Conservation (phyloP, 306 rosid species). For the Castanospermum australe region DNA sequence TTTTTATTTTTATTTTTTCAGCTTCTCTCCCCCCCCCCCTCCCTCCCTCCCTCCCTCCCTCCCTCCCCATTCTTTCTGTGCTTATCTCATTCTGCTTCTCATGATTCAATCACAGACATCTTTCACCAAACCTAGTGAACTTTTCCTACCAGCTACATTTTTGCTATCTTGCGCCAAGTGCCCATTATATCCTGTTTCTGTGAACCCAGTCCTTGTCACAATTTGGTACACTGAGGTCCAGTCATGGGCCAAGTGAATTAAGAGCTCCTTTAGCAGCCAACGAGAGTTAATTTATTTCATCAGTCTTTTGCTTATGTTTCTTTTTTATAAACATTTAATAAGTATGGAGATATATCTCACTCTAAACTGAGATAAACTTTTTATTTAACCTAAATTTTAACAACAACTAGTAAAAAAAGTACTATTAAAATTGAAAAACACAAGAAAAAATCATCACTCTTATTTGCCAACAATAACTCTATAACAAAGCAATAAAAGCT, state of each 20-base stretch:
- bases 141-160: conserved; percentile 46
- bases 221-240: conserved; percentile 41
- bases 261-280: background rate
- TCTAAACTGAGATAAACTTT: too few relatives aligned
- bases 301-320: too few relatives aligned
- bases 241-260: conserved; percentile 32
- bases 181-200: background rate
- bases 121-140: conserved; percentile 53
- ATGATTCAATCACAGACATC: conserved; percentile 40
- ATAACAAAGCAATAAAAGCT: background rate
- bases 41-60: too few relatives aligned
- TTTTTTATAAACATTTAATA: too few relatives aligned
- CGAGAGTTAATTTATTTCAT: too few relatives aligned
- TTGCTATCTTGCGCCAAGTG: conserved; percentile 41
- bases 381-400: too few relatives aligned
- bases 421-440: background rate
- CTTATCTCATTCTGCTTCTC: conserved; percentile 23
- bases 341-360: too few relatives aligned
- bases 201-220: conserved; percentile 21
- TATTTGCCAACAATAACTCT: background rate
- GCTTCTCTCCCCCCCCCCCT: too few relatives aligned
- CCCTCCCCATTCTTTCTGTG: background rate
- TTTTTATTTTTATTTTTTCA: background rate
- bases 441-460: background rate
- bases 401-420: too few relatives aligned